Base-by-base conservation (phyloP, 192 early-diverging fungal genomes). In the Rhizoclosmatium globosum region DNA sequence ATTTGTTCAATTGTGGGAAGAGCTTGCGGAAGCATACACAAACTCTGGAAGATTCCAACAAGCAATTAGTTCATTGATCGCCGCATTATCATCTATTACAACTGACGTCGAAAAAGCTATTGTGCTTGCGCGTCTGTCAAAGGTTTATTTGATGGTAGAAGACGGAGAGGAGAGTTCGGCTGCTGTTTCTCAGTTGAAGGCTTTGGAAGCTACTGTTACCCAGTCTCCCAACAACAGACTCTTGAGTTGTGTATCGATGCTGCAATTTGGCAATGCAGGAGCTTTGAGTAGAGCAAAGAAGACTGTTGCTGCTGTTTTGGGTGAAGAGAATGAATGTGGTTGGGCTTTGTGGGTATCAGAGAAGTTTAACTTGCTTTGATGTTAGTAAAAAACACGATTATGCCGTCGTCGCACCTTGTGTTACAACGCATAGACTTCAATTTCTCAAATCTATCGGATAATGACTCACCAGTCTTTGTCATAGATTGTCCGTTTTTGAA, bases 1-100 rank as follows among this genome's bases (percentile, higher is more conserved):
- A 4, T 64, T 19, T 2, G 45, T 53, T 53, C 15, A 41, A 17
- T 1, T 56, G 19, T 66, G 77, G 57, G 79, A 71, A 69, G 74
- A 77, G 38, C 71, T 83, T 9, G 79, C 50, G 17, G 61, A 47
- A 9, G 60, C 65, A 19, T 83, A 80, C 53, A 21, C 9, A 11
- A 23, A 56, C 46, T 42, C 48, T 19, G 43, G 45, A 17, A 23
- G 58, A 17, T 64, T 76, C 50, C 7, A 2, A 4, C 78, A 78
- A 47, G 65, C 73, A 43, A 50, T 56, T 13, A 9, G 39, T 38
- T 53, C 21, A 15, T 45, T 76, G 3, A 64, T 47, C 31, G 78
- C 76, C 4, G 67, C 38, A 39, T 47, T 64, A 7, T 60, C 15
- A 38, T 17, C 9, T 11, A 13, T 7, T 45, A 38, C 19, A n/a